Evolutionary conservation across 2,329 filamentous ascomycete genomes (phyloP), one percentile per base, ranked within the genome.

Genomic region (Aureobasidium musti): DNA sequence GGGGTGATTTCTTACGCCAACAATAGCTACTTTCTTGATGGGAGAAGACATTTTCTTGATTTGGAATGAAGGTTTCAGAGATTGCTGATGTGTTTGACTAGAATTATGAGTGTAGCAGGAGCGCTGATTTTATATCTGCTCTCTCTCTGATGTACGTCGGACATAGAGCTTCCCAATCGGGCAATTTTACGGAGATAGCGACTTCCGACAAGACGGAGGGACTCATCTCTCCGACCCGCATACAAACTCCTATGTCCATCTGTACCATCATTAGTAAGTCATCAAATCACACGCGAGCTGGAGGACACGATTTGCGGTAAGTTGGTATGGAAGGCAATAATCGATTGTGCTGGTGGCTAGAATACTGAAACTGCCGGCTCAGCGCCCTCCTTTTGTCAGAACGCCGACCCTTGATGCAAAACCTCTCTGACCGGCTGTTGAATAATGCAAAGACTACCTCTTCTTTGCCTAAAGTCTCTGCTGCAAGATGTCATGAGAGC

Each of bases 11-110:
- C 71, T 65, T 68, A 75, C 77, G 39, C 78, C 78, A 35, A 80
- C 74, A 50, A 80, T 73, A 26, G 78, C 78, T 43, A 80, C 71
- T 37, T 74, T 78, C 39, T 74, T 70, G 53, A 79, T 69, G 49
- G 70, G n/a, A n/a, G 28, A 47, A 61, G 57, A 19, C 57, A 61
- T 61, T 17, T 26, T 33, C 11, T 35, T 8, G 33, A 35, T 39
- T 17, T 39, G 35, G 17, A 6, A 3, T 10, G 6, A 10, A 35
- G 6, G 2, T 39, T 4, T 39, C 17, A 14, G 5, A 39, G 14
- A 17, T 17, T 2, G 13, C 13, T 5, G 35, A 39, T 39, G 35
- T 39, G 13, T 39, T 39, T 39, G 35, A 17, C 4, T 39, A 17
- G 35, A 39, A 39, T 4, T 14, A 39, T 39, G 35, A 39, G 17